These are phyloP conservation scores for Verticillium alfalfae DNA, from an alignment of 2,329 filamentous ascomycete species.

Conservation along the genomic window DNA sequence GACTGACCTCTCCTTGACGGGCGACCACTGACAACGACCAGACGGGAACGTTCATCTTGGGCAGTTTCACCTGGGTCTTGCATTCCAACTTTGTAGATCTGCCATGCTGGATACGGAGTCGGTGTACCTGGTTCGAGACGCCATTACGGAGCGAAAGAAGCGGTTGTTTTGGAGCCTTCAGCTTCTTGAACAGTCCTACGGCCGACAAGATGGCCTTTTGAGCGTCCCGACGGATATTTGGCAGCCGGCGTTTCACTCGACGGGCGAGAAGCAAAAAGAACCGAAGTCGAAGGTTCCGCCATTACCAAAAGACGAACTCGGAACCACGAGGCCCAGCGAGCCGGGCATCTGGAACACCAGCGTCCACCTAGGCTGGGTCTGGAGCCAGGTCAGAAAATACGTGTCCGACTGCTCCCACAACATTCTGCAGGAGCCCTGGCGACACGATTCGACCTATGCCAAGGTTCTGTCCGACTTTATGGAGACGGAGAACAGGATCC, in stretches of 20 bases:
- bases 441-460: constrained; percentile 45
- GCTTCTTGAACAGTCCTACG: constrained; percentile 43
- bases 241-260: constrained; percentile 25
- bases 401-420: constrained; percentile 42
- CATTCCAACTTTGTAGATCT: constrained; percentile 43
- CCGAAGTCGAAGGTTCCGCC: constrained; percentile 29
- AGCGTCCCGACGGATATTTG: constrained; percentile 33
- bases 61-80: constrained; percentile 43
- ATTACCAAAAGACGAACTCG: constrained; percentile 36
- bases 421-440: constrained; percentile 43
- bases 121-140: constrained; percentile 27
- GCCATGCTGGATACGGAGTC: constrained; percentile 40
- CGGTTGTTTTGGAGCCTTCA: constrained; percentile 46
- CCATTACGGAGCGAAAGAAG: constrained; percentile 36
- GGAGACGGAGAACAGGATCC: constrained; percentile 41
- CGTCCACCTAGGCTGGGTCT: constrained; percentile 44
- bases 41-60: constrained; percentile 43
- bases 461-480: constrained; percentile 44
- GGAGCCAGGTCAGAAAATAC: constrained; percentile 40
- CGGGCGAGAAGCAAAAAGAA: constrained; percentile 15
- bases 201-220: constrained; percentile 37
- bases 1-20: no score
- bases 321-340: constrained; percentile 30
- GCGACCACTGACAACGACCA: constrained; percentile 14
- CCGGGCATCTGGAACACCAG: constrained; percentile 45